These are phyloP conservation scores for Penicillium sp. DNA, from an alignment of 2,329 filamentous ascomycete genomes.

Conservation along the genomic window DNA sequence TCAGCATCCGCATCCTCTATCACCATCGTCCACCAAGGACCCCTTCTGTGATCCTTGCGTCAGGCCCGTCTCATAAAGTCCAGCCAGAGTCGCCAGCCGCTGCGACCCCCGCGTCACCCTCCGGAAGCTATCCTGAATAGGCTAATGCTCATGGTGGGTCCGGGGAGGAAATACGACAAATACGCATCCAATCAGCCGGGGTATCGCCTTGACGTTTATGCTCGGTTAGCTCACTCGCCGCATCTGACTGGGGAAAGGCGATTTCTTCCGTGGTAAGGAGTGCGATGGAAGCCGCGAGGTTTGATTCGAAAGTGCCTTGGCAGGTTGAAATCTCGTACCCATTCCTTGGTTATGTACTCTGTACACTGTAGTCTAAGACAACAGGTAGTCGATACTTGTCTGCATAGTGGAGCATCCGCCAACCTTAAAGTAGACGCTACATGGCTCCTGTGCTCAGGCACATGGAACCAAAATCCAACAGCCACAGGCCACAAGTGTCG, in stretches of 20 bases:
- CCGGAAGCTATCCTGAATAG: conserved; percentile 15
- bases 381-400: neutral
- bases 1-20: neutral
- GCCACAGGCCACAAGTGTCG: neutral
- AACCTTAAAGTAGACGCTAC: conserved; percentile 1
- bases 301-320: neutral
- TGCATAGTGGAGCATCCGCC: neutral
- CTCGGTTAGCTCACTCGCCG: neutral
- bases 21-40: too few species aligned
- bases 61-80: neutral
- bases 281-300: neutral
- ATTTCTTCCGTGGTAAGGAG: neutral
- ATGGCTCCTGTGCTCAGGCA: neutral
- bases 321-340: neutral
- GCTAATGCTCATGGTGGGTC: conserved; percentile 14
- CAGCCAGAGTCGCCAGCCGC: neutral
- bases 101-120: conserved; percentile 2
- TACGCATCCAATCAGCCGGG: conserved; percentile 21
- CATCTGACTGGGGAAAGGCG: neutral
- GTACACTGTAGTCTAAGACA: neutral
- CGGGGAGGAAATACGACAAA: conserved; percentile 17
- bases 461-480: neutral
- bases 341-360: neutral
- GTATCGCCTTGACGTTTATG: neutral
- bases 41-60: neutral